These are phyloP conservation scores for Pyronema omphalodes DNA, from an alignment of 495 filamentous ascomycete genomes.

Conservation along the genomic window DNA sequence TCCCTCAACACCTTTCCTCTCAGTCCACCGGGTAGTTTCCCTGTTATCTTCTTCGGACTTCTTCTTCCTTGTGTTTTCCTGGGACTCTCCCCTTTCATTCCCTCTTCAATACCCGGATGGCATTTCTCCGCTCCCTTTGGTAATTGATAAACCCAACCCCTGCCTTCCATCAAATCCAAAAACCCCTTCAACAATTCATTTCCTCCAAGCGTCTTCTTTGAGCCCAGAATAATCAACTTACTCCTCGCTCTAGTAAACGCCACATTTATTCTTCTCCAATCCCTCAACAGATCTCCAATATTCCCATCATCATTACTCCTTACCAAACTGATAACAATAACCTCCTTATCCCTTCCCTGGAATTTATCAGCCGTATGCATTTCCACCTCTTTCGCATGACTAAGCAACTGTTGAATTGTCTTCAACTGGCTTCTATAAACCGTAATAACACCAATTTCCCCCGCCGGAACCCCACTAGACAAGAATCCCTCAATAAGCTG, in stretches of 20 bases:
- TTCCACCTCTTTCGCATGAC: slow-evolving; percentile 44
- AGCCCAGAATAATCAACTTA: slow-evolving; percentile 77
- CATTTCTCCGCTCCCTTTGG: slow-evolving; percentile 39
- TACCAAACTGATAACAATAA: slow-evolving; percentile 70
- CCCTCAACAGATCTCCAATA: slow-evolving; percentile 75
- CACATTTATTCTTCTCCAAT: slow-evolving; percentile 89
- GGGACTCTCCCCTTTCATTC: slow-evolving; percentile 14
- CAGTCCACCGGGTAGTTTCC: not conserved
- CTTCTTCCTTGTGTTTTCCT: slow-evolving; percentile 22
- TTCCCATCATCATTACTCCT: slow-evolving; percentile 60
- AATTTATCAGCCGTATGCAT: slow-evolving; percentile 95
- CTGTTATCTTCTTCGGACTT: slow-evolving; percentile 7
- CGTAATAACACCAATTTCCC: slow-evolving; percentile 89
- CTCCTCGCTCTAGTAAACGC: slow-evolving; percentile 80
- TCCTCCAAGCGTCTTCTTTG: slow-evolving; percentile 50
- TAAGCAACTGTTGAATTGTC: slow-evolving; percentile 32
- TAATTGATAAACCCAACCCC: slow-evolving; percentile 59
- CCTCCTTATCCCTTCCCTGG: slow-evolving; percentile 87
- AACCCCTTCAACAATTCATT: slow-evolving; percentile 63
- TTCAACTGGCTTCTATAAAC: slow-evolving; percentile 84
- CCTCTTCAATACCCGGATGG: slow-evolving; percentile 38
- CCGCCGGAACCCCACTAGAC: slow-evolving; percentile 48
- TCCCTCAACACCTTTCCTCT: slow-evolving; percentile 19
- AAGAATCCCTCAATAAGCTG: slow-evolving; percentile 68
- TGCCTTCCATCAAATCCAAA: slow-evolving; percentile 52